Evolutionary conservation across 2,329 filamentous ascomycete genomes (phyloP).

Genomic region (Xylariaceae sp.): DNA sequence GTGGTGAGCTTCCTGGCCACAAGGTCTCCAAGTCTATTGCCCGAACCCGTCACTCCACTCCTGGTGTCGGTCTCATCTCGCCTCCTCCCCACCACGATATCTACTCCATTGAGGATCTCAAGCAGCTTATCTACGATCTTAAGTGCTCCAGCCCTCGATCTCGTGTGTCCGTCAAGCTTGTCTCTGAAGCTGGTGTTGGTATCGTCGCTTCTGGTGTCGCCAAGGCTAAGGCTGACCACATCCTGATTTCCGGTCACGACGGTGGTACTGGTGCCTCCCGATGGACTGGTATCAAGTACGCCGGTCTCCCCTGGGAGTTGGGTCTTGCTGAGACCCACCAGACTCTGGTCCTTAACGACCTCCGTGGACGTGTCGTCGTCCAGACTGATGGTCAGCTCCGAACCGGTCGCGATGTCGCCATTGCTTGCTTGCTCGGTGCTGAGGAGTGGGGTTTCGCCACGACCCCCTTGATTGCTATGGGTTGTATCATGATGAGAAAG

Average conservation of each 20-base stretch:
- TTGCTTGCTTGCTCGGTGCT: conserved; percentile 91
- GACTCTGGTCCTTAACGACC: conserved; percentile 89
- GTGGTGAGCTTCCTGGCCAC: conserved; percentile 93
- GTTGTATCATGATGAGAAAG: conserved; percentile 91
- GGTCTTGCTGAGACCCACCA: conserved; percentile 97
- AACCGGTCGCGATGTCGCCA: conserved; percentile 88
- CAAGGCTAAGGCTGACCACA: conserved; percentile 95
- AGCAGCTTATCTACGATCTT: conserved; percentile 95
- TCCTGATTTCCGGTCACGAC: conserved; percentile 93
- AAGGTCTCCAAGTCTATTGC: conserved; percentile 95
- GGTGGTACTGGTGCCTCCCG: conserved; percentile 93
- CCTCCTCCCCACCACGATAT: conserved; percentile 97
- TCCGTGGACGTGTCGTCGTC: conserved; percentile 90
- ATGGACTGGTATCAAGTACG: conserved; percentile 99
- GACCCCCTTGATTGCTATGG: conserved; percentile 91
- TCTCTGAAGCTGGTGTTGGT: conserved; percentile 94
- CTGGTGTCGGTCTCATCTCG: conserved; percentile 92
- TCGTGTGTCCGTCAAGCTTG: conserved; percentile 92
- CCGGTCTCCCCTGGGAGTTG: conserved; percentile 92
- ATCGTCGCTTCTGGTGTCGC: conserved; percentile 97
- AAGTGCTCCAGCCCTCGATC: conserved; percentile 94
- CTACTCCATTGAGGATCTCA: conserved; percentile 96
- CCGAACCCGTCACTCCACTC: conserved; percentile 90
- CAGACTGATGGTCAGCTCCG: conserved; percentile 94
- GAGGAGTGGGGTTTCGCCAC: conserved; percentile 98